These are phyloP conservation scores for Fusarium udum DNA, from an alignment of 2,329 filamentous ascomycete species.

Conservation along the genomic window DNA sequence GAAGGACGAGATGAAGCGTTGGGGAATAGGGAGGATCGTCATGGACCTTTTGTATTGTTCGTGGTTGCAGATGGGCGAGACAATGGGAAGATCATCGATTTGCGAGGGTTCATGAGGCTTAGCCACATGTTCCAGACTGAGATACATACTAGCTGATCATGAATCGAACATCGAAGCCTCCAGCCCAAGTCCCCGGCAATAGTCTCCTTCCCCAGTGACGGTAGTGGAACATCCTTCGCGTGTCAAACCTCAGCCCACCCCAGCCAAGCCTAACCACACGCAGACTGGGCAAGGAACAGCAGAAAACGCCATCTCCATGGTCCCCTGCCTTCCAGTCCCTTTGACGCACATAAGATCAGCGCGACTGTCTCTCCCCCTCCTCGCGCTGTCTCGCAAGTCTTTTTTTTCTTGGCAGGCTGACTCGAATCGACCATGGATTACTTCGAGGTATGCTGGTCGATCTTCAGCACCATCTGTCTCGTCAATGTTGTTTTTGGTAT, in stretches of 20 bases:
- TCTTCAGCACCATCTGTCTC: slow-evolving; percentile 54
- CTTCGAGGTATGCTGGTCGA: slow-evolving; percentile 54
- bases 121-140: neutral
- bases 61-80: neutral
- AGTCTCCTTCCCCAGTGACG: neutral
- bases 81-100: neutral
- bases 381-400: neutral
- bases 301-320: neutral
- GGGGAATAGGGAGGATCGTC: neutral
- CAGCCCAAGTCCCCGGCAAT: neutral
- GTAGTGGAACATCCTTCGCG: neutral
- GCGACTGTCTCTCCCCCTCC: neutral
- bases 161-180: neutral
- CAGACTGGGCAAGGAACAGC: neutral
- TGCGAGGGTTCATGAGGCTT: neutral
- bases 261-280: neutral
- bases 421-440: slow-evolving; percentile 14
- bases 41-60: neutral
- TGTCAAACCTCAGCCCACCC: neutral
- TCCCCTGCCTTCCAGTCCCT: neutral
- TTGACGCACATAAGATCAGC: neutral
- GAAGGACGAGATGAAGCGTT: neutral
- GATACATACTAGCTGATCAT: neutral
- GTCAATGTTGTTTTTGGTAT: slow-evolving; percentile 50
- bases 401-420: neutral